Conservation (phyloP, 345 rosid species). For the Turnera subulata region DNA sequence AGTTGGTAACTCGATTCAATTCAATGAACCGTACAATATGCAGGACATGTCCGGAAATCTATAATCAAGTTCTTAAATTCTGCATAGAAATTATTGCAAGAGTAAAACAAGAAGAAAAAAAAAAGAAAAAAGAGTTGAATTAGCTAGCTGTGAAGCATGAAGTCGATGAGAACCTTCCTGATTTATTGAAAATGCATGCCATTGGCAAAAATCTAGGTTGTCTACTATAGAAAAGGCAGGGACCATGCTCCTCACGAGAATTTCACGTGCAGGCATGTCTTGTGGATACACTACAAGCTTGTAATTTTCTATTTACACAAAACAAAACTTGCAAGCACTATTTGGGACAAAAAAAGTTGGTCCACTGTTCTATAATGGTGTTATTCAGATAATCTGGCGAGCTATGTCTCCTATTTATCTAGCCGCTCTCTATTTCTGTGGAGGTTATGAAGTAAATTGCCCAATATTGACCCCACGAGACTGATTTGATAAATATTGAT, state of each 20-base stretch:
- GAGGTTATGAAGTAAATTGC: too few species aligned
- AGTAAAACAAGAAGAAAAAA: too few species aligned
- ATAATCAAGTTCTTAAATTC: neutral
- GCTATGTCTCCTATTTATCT: slow-evolving; percentile 10
- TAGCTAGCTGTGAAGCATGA: too few species aligned
- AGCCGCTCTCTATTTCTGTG: neutral
- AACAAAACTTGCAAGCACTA: slow-evolving; percentile 7
- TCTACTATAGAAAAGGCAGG: slow-evolving; percentile 22
- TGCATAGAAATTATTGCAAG: too few species aligned
- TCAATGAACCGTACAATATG: slow-evolving; percentile 2
- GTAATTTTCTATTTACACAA: slow-evolving; percentile 15
- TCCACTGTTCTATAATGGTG: slow-evolving; percentile 15
- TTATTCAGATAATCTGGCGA: slow-evolving; percentile 3
- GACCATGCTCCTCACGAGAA: slow-evolving; percentile 37
- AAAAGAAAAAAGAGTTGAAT: neutral
- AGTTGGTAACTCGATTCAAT: slow-evolving; percentile 1
- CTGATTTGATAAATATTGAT: too few species aligned
- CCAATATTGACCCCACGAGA: too few species aligned
- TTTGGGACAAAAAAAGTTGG: slow-evolving; percentile 23
- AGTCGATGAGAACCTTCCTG: too few species aligned
- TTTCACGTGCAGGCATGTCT: slow-evolving; percentile 37
- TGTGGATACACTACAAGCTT: slow-evolving; percentile 13
- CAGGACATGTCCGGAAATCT: neutral
- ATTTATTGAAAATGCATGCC: too few species aligned
- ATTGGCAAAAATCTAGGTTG: slow-evolving; percentile 35